Conservation (phyloP, 805 yeast genomes). For the Tetrapisispora iriomotensis region DNA sequence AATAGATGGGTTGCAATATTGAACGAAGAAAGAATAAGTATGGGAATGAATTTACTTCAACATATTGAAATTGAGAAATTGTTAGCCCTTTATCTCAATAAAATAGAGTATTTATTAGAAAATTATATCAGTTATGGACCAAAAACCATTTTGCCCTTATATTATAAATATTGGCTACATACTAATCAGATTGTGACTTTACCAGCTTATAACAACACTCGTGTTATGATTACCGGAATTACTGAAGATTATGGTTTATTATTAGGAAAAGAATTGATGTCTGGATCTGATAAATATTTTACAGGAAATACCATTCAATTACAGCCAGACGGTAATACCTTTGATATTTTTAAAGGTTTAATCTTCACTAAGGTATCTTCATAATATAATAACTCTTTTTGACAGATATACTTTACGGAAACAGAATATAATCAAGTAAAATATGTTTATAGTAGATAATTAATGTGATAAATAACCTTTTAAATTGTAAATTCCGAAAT, state of each 20-base stretch:
- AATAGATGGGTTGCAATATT: constrained; percentile 56
- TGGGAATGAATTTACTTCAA: constrained; percentile 38
- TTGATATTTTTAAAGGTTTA: constrained; percentile 87
- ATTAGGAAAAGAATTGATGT: constrained; percentile 57
- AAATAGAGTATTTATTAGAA: constrained; percentile 52
- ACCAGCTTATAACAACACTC: constrained; percentile 40
- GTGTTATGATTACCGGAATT: constrained; percentile 70
- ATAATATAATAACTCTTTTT: constrained; percentile 1
- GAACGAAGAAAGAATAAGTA: constrained; percentile 40
- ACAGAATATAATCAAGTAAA: background rate
- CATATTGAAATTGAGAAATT: constrained; percentile 35
- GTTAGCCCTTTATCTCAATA: constrained; percentile 53
- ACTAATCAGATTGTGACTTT: constrained; percentile 60
- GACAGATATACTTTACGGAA: background rate
- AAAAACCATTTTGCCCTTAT: constrained; percentile 51
- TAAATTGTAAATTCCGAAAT: too few species aligned
- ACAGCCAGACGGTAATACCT: constrained; percentile 96
- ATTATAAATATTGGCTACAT: constrained; percentile 85
- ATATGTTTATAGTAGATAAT: background rate
- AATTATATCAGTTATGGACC: constrained; percentile 60
- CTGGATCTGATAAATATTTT: constrained; percentile 30
- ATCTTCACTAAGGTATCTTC: constrained; percentile 46
- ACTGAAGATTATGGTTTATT: constrained; percentile 78
- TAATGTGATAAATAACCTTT: too few species aligned
- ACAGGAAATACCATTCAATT: constrained; percentile 55